Percentiles rank a stretch among this genome's conserved stretches.
These are phyloP conservation scores for Bruguiera sexangula DNA, from an alignment of 345 rosid species.

Conservation along the genomic window DNA sequence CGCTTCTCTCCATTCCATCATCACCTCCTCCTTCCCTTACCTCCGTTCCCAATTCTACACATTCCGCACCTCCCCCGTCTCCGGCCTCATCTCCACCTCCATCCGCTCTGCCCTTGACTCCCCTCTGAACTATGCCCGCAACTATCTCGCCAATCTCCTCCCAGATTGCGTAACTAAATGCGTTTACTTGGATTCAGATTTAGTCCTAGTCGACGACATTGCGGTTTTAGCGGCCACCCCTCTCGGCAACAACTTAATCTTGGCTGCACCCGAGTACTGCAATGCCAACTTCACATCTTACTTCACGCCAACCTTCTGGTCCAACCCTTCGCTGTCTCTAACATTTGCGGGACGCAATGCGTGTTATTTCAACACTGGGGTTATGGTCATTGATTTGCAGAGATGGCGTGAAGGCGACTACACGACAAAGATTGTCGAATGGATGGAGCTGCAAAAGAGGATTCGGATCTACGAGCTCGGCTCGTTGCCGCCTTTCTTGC, in stretches of 20 bases:
- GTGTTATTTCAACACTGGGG: constrained; percentile 44
- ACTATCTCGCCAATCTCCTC: constrained; percentile 35
- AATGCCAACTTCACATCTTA: constrained; percentile 37
- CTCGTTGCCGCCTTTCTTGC: constrained; percentile 39
- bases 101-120: constrained; percentile 40
- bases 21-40: constrained; percentile 39
- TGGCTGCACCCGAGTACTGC: constrained; percentile 46
- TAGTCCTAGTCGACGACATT: constrained; percentile 40
- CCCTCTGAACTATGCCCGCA: constrained; percentile 45
- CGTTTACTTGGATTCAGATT: constrained; percentile 38
- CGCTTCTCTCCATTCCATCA: constrained; percentile 24
- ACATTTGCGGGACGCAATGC: constrained; percentile 35
- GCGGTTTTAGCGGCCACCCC: constrained; percentile 27
- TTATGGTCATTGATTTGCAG: constrained; percentile 35
- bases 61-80: constrained; percentile 26
- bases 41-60: constrained; percentile 31
- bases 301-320: constrained; percentile 42
- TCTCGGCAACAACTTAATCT: constrained; percentile 21
- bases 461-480: constrained; percentile 45
- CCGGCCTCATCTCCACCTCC: constrained; percentile 42
- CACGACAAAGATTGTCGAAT: constrained; percentile 35
- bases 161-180: constrained; percentile 27
- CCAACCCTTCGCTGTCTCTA: constrained; percentile 33
- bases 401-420: constrained; percentile 38
- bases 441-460: constrained; percentile 46